These are phyloP conservation scores for Boletus vinaceobasis DNA, from an alignment of 768 basidiomycete genomes.

Conservation along the genomic window DNA sequence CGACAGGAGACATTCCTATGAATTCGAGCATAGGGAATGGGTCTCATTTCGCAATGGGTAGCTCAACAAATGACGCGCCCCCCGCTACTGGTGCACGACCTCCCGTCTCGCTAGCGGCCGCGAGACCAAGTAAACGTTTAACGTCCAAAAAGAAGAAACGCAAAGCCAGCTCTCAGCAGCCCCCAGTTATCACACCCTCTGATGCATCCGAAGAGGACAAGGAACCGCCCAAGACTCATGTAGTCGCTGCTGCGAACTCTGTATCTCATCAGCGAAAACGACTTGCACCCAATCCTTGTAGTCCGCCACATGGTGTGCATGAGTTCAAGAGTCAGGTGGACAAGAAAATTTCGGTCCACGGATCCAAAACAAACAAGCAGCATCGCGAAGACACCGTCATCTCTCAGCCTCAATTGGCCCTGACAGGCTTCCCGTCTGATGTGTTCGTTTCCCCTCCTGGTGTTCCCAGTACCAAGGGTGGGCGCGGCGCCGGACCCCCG, in stretches of 20 bases:
- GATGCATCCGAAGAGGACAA: conserved; percentile 24
- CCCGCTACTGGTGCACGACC: background rate
- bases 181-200: conserved; percentile 13
- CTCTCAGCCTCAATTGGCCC: background rate
- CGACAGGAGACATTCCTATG: background rate
- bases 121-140: background rate
- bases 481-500: background rate
- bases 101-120: background rate
- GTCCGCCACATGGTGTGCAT: background rate
- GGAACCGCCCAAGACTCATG: background rate
- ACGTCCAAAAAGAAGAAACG: conserved; percentile 16
- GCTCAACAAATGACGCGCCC: background rate
- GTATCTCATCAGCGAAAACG: conserved; percentile 12
- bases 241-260: background rate
- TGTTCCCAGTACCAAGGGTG: background rate
- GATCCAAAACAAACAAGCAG: background rate
- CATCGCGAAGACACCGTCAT: background rate
- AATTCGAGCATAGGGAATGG: background rate
- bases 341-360: background rate
- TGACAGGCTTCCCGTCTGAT: background rate
- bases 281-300: conserved; percentile 1
- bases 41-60: background rate
- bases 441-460: background rate
- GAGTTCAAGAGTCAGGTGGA: background rate
- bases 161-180: conserved; percentile 22